These are phyloP conservation scores for Boletellus ananas DNA, from an alignment of 768 basidiomycete genomes.

Conservation along the genomic window DNA sequence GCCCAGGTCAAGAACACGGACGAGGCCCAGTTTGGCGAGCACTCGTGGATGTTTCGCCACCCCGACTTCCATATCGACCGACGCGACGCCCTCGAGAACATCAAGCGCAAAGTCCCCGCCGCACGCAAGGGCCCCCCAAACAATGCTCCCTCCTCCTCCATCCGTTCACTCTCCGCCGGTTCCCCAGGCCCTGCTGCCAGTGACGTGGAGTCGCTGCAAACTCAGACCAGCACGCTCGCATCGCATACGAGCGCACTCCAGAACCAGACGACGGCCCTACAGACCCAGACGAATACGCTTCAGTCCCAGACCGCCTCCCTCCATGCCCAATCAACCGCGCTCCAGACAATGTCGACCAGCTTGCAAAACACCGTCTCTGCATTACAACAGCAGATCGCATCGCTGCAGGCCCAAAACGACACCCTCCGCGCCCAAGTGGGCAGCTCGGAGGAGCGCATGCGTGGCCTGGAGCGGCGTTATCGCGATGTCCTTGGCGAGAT, in stretches of 20 bases:
- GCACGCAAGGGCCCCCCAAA: conserved; percentile 30
- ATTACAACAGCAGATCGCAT: conserved; percentile 28
- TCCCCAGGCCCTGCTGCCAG: conserved; percentile 26
- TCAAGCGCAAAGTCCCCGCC: conserved; percentile 55
- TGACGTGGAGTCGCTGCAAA: conserved; percentile 27
- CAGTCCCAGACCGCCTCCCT: conserved; percentile 31
- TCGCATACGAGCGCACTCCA: conserved; percentile 31
- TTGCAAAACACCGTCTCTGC: conserved; percentile 25
- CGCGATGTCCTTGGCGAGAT: conserved; percentile 68
- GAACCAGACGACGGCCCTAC: conserved; percentile 25
- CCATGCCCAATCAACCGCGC: conserved; percentile 32
- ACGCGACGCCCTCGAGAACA: conserved; percentile 57
- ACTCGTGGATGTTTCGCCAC: conserved; percentile 53
- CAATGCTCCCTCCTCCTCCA: conserved; percentile 27
- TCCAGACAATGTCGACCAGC: conserved; percentile 31
- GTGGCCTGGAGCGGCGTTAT: conserved; percentile 59
- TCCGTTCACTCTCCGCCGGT: conserved; percentile 22
- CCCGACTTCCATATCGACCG: conserved; percentile 51
- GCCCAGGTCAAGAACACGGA: conserved; percentile 78
- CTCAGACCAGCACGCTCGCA: conserved; percentile 25
- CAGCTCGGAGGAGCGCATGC: conserved; percentile 49
- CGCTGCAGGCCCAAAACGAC: conserved; percentile 29
- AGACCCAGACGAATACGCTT: conserved; percentile 28
- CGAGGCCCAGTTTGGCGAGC: conserved; percentile 66
- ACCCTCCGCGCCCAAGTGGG: conserved; percentile 28